Evolutionary conservation across 805 yeast genomes (phyloP).

Genomic region (Wickerhamomyces bovis): DNA sequence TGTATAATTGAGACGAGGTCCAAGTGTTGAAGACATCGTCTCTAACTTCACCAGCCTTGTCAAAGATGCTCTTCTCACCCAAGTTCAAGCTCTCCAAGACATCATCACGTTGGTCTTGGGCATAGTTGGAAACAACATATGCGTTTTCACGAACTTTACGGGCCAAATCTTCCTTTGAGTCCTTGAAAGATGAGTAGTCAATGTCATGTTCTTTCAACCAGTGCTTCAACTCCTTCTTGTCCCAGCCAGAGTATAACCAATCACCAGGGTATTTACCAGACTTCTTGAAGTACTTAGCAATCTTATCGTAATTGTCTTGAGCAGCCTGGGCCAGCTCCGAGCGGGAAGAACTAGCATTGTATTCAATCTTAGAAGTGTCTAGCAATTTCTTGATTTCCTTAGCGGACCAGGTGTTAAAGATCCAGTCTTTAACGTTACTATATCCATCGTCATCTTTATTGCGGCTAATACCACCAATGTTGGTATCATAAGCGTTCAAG

Average conservation of each 20-base stretch:
- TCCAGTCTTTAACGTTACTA: constrained; percentile 33
- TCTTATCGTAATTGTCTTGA: constrained; percentile 33
- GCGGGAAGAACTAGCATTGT: constrained; percentile 22
- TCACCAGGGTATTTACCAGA: constrained; percentile 45
- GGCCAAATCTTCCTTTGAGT: constrained; percentile 41
- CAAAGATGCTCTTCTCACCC: constrained; percentile 30
- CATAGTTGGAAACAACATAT: constrained; percentile 35
- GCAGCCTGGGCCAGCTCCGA: constrained; percentile 39
- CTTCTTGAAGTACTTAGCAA: constrained; percentile 30
- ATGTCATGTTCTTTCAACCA: constrained; percentile 46
- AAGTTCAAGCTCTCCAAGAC: constrained; percentile 36
- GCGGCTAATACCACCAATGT: background rate
- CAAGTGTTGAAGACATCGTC: constrained; percentile 44
- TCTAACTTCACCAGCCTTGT: constrained; percentile 34
- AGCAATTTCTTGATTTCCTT: constrained; percentile 29
- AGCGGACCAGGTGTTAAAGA: constrained; percentile 42
- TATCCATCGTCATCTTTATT: background rate
- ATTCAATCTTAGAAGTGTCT: constrained; percentile 26
- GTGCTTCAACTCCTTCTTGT: constrained; percentile 37
- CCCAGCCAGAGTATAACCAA: constrained; percentile 51
- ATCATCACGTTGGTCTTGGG: constrained; percentile 32
- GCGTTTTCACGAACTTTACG: constrained; percentile 39
- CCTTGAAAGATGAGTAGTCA: constrained; percentile 29
- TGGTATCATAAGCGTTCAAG: constrained; percentile 1
- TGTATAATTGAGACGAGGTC: constrained; percentile 47